These are phyloP conservation scores for Penicillium crustosum DNA, from an alignment of 2,329 filamentous ascomycete species.

Conservation along the genomic window DNA sequence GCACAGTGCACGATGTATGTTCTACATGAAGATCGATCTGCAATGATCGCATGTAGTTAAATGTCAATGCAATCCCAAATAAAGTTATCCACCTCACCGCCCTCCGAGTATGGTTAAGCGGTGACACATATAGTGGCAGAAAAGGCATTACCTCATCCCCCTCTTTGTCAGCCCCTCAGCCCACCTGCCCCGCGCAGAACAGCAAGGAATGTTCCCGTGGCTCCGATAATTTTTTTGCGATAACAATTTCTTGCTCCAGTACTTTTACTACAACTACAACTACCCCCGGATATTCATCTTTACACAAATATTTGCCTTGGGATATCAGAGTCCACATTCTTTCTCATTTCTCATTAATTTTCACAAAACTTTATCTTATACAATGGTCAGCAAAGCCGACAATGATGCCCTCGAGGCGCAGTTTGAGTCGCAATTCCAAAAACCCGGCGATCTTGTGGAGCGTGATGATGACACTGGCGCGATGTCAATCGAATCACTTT, in stretches of 20 bases:
- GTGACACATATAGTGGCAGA: background rate
- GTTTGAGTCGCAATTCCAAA: conserved; percentile 37
- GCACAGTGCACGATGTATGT: background rate
- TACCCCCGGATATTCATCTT: background rate
- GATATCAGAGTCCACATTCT: background rate
- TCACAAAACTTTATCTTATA: conserved; percentile 6
- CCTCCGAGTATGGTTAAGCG: background rate
- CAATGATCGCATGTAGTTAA: background rate
- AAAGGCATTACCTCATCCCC: conserved; percentile 2
- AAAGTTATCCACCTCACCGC: background rate
- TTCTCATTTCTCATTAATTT: background rate
- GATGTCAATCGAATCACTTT: conserved; percentile 65
- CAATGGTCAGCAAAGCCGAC: conserved; percentile 31
- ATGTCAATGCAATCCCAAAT: too few species aligned
- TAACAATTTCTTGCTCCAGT: conserved; percentile 12
- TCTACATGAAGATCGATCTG: background rate
- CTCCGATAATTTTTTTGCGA: conserved; percentile 23
- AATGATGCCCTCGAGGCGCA: conserved; percentile 21
- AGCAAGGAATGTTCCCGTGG: conserved; percentile 34
- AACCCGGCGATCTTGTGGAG: conserved; percentile 41
- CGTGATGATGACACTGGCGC: conserved; percentile 44
- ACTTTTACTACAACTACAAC: background rate
- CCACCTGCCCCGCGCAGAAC: conserved; percentile 24
- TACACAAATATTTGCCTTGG: background rate
- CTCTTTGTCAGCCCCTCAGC: conserved; percentile 20